Evolutionary conservation across 352 stramenopile genomes (phyloP), one percentile per base, ranked within the genome.

Genomic region (Pythium biforme): DNA sequence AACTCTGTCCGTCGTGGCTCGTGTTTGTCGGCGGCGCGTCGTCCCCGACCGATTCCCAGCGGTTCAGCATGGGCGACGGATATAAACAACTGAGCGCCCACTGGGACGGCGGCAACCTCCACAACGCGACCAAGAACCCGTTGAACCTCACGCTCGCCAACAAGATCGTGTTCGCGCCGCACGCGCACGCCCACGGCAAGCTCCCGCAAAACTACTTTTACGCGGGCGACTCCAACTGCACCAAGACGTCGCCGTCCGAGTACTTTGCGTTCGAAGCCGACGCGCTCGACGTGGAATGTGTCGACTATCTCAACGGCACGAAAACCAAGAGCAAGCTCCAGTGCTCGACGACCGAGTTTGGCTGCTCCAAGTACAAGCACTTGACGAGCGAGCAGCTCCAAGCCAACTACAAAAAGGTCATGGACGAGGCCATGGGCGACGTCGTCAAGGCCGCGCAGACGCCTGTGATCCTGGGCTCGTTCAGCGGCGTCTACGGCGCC

Each of bases 101-200:
- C 66, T 89, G 82, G 82, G 73, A 83, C 52, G 79, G 82, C 19
- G 79, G 76, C 40, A 86, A 86, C 43, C 67, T 91, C 43, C 71
- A 86, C 53, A 89, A 91, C 50, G 76, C 75, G 19, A 81, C 77
- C 6, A 51, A 53, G 19, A 79, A 79, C 47, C 64, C 78, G 0
- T 59, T 91, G 46, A 70, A 79, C 23, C 48, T 79, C 39, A 71
- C 51, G 25, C 39, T 71, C 11, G 51, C 60, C 22, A 79, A 89
- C 73, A 91, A 91, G 60, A 59, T 91, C 34, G 78, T 88, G 34
- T 83, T 86, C 43, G 82, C 78, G 22, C 82, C 81, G 19, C 77
- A 91, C 39, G 79, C 77, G 11, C 77, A 91, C 53, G 59, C 82
- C 0, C 82, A 87, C 27, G 77, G 69, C 20, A 74, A 79, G 5